Percentiles rank a stretch among this genome's conserved stretches.
Evolutionary conservation across 208 protist genomes (phyloP).

Genomic region (Trypanosoma theileri): DNA sequence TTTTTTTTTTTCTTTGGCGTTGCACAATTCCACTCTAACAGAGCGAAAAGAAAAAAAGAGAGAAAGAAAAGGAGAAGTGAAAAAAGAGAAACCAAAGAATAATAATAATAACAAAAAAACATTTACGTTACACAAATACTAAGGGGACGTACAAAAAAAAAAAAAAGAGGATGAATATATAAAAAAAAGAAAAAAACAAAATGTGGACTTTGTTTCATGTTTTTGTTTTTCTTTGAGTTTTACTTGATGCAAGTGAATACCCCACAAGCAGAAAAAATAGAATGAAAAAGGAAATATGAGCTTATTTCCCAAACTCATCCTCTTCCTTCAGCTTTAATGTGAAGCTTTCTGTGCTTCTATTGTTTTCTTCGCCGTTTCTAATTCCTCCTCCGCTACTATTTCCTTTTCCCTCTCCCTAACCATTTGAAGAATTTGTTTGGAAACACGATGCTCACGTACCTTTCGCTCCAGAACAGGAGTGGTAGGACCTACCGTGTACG

Average conservation of each 20-base stretch:
- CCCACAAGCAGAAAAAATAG: background rate
- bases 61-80: constrained; percentile 1
- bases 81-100: background rate
- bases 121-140: no score
- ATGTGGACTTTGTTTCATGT: background rate
- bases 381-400: constrained; percentile 64
- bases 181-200: background rate
- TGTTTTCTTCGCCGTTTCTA: constrained; percentile 48
- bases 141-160: background rate
- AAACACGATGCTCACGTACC: constrained; percentile 87
- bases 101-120: background rate
- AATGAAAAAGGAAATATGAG: background rate
- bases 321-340: background rate
- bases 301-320: background rate
- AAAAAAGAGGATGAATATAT: background rate
- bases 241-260: no score
- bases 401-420: constrained; percentile 85
- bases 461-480: constrained; percentile 89
- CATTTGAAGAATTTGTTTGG: constrained; percentile 91
- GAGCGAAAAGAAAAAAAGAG: constrained; percentile 2
- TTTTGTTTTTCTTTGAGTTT: no score
- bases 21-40: background rate
- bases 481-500: constrained; percentile 84
- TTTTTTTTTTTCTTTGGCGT: background rate
- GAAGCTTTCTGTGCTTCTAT: constrained; percentile 65